These are phyloP conservation scores for Zasmidium angulare DNA, from an alignment of 2,329 filamentous ascomycete genomes.

Conservation along the genomic window DNA sequence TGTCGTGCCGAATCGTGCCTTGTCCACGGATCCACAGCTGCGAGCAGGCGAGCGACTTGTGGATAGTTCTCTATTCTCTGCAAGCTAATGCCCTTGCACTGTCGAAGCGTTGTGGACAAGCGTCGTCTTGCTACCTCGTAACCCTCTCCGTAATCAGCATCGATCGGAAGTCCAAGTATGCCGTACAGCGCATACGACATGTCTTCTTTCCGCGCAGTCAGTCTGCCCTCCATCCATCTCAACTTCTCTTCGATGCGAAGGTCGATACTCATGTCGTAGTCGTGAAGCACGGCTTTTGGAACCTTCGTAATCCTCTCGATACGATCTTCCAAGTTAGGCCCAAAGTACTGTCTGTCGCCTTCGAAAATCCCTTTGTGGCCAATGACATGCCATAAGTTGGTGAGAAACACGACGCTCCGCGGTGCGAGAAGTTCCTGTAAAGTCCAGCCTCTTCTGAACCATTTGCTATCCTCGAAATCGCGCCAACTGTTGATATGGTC, in stretches of 20 bases:
- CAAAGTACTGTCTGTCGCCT: too few relatives aligned
- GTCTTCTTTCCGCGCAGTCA: slow-evolving; percentile 15
- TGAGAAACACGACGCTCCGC: slow-evolving; percentile 7
- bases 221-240: slow-evolving; percentile 13
- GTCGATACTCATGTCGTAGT: slow-evolving; percentile 5
- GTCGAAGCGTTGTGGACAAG: background rate
- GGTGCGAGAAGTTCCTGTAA: slow-evolving; percentile 15
- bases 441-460: slow-evolving; percentile 10
- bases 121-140: slow-evolving; percentile 8
- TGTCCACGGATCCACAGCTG: slow-evolving; percentile 16
- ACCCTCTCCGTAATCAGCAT: slow-evolving; percentile 19
- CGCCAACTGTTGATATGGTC: background rate
- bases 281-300: slow-evolving; percentile 10
- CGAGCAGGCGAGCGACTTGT: slow-evolving; percentile 7
- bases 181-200: slow-evolving; percentile 19
- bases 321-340: background rate
- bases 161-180: slow-evolving; percentile 13
- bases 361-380: slow-evolving; percentile 18
- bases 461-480: background rate
- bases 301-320: slow-evolving; percentile 13
- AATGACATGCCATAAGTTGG: slow-evolving; percentile 9
- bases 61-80: background rate
- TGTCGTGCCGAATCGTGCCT: slow-evolving; percentile 14
- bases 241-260: slow-evolving; percentile 10
- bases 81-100: background rate